Conservation (phyloP, 345 rosid genomes). For the Gossypium mustelinum region DNA sequence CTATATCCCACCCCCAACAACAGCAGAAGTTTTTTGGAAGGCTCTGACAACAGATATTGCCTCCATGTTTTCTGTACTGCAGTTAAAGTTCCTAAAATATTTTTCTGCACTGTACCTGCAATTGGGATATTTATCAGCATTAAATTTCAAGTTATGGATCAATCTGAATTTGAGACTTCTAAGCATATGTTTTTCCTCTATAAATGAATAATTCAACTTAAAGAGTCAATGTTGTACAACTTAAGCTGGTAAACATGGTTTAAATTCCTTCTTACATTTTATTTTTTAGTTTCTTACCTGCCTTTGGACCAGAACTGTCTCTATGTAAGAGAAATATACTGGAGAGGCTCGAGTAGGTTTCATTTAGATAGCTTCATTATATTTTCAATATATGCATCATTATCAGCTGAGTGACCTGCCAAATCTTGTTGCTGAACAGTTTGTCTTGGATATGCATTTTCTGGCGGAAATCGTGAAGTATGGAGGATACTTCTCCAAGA, state of each 20-base stretch:
- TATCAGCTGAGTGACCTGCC: neutral
- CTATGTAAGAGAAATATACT: neutral
- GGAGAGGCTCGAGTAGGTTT: neutral
- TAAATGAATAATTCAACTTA: neutral
- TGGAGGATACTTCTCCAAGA: constrained; percentile 42
- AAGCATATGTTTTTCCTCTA: neutral
- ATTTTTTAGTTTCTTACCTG: neutral
- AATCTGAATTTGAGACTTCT: neutral
- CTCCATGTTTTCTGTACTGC: neutral
- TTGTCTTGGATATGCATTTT: constrained; percentile 48
- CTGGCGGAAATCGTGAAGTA: constrained; percentile 34
- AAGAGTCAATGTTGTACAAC: neutral
- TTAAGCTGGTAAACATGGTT: neutral
- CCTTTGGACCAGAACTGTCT: neutral
- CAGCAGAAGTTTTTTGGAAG: neutral
- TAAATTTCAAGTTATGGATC: neutral
- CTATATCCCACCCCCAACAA: neutral
- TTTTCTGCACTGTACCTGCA: neutral
- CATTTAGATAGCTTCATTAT: neutral
- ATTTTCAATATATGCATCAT: neutral
- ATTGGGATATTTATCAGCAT: neutral
- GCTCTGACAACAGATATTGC: neutral
- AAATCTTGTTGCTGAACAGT: constrained; percentile 27
- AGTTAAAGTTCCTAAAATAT: neutral
- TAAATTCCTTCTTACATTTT: neutral